phyloP scores from a whole-genome alignment of 2,329 filamentous ascomycete species.

The Byssothecium circinans region DNA sequence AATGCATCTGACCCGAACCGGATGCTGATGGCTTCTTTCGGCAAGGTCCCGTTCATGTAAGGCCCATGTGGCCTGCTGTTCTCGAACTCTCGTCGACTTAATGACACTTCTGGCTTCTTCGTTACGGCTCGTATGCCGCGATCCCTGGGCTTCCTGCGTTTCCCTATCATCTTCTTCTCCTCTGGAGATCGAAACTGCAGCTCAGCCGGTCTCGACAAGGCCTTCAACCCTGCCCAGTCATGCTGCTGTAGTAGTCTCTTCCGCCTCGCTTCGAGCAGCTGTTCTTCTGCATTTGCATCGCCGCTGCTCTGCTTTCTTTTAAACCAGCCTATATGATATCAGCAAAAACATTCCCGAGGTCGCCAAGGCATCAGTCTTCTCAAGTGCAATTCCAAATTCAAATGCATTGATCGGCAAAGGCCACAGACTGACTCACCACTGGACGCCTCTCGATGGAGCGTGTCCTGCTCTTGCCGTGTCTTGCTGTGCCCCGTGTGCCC shows the following conservation, averaged over 20 bases:
- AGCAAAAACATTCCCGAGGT: background rate
- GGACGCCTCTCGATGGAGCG: background rate
- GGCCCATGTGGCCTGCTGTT: constrained; percentile 3
- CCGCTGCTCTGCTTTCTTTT: constrained; percentile 8
- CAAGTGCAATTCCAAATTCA: background rate
- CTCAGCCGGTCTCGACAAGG: constrained; percentile 31
- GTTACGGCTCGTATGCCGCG: constrained; percentile 3
- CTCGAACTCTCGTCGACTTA: constrained; percentile 1
- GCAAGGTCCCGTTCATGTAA: constrained; percentile 17
- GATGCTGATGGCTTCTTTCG: constrained; percentile 33
- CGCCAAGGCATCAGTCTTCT: background rate
- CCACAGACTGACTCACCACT: constrained; percentile 11
- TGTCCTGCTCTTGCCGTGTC: constrained; percentile 1
- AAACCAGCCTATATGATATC: constrained; percentile 5
- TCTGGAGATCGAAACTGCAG: constrained; percentile 28
- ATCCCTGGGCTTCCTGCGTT: constrained; percentile 30
- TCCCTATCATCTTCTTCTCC: constrained; percentile 37
- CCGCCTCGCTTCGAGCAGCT: constrained; percentile 30
- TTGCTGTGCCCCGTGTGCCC: constrained; percentile 14
- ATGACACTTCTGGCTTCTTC: background rate
- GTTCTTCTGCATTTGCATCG: constrained; percentile 16
- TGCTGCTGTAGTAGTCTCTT: constrained; percentile 31
- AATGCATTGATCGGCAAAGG: constrained; percentile 13
- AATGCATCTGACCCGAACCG: constrained; percentile 42
- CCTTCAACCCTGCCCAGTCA: constrained; percentile 41